These are phyloP conservation scores for Alectoria sarmentosa DNA, from an alignment of 495 filamentous ascomycete genomes.

Conservation along the genomic window DNA sequence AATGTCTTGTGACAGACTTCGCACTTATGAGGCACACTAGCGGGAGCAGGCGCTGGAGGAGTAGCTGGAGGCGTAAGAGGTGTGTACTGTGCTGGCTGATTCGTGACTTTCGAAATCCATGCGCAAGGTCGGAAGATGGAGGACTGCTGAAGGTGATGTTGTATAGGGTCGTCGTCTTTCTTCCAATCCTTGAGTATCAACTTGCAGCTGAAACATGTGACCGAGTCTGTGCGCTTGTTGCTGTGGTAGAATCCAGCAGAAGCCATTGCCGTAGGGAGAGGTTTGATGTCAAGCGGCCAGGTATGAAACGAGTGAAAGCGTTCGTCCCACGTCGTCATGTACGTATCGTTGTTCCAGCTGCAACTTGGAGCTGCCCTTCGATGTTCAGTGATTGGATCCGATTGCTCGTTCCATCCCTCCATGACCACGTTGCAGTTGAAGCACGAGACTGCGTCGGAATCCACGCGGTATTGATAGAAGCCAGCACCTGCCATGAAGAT, in stretches of 20 bases:
- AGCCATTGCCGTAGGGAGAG: slow-evolving; percentile 15
- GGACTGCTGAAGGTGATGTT: neutral
- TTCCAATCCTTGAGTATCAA: slow-evolving; percentile 15
- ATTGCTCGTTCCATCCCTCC: slow-evolving; percentile 12
- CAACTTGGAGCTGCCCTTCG: slow-evolving; percentile 7
- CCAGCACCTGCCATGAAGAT: slow-evolving; percentile 23
- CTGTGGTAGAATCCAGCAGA: slow-evolving; percentile 22
- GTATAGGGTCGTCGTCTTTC: slow-evolving; percentile 14
- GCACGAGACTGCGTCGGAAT: slow-evolving; percentile 19
- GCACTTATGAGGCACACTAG: slow-evolving; percentile 13
- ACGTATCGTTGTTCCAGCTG: slow-evolving; percentile 16
- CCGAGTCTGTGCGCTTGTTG: slow-evolving; percentile 15
- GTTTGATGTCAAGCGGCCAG: slow-evolving; percentile 19
- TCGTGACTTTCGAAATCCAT: slow-evolving; percentile 13
- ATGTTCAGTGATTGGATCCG: slow-evolving; percentile 21
- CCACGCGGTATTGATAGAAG: slow-evolving; percentile 15
- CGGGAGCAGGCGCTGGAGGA: neutral
- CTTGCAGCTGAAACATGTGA: slow-evolving; percentile 21
- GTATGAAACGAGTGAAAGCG: slow-evolving; percentile 18
- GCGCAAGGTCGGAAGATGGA: slow-evolving; percentile 1
- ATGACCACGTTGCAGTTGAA: slow-evolving; percentile 22
- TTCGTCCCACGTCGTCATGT: slow-evolving; percentile 17
- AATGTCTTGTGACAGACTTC: slow-evolving; percentile 15
- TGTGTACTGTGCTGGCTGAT: slow-evolving; percentile 10
- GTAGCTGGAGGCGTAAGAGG: slow-evolving; percentile 4